phyloP scores from a whole-genome alignment of 2,329 filamentous ascomycete species.

The Aspergillus caelatus region DNA sequence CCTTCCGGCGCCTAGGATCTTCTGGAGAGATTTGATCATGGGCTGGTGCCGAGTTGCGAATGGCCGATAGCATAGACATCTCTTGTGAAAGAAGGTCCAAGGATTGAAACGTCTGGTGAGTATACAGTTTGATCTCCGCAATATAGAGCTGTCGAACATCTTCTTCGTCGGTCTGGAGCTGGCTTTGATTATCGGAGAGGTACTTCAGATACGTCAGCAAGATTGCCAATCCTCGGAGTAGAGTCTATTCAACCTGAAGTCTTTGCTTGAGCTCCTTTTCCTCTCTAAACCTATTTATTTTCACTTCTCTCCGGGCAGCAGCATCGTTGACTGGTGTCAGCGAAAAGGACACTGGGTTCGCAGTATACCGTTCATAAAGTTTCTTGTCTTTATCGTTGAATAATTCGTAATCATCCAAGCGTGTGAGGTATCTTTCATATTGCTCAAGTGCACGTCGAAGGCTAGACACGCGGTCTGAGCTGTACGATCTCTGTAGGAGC shows the following conservation, averaged over 20 bases:
- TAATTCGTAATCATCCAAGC: constrained; percentile 77
- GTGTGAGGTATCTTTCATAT: constrained; percentile 78
- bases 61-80: constrained; percentile 76
- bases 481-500: constrained; percentile 67
- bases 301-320: constrained; percentile 73
- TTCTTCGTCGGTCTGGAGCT: constrained; percentile 77
- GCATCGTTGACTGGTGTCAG: constrained; percentile 69
- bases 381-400: constrained; percentile 66
- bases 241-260: constrained; percentile 62
- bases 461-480: constrained; percentile 64
- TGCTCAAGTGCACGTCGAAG: constrained; percentile 67
- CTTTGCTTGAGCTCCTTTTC: constrained; percentile 85
- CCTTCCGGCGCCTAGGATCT: constrained; percentile 49
- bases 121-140: constrained; percentile 70
- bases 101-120: constrained; percentile 80
- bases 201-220: constrained; percentile 53
- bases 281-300: constrained; percentile 80
- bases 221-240: constrained; percentile 10
- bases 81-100: constrained; percentile 89
- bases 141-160: constrained; percentile 78
- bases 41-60: constrained; percentile 56
- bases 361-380: constrained; percentile 72
- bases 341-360: constrained; percentile 72
- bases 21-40: constrained; percentile 35
- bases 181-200: constrained; percentile 60